phyloP scores from a whole-genome alignment of 2,329 filamentous ascomycete genomes.

The Diaporthe amygdali region DNA sequence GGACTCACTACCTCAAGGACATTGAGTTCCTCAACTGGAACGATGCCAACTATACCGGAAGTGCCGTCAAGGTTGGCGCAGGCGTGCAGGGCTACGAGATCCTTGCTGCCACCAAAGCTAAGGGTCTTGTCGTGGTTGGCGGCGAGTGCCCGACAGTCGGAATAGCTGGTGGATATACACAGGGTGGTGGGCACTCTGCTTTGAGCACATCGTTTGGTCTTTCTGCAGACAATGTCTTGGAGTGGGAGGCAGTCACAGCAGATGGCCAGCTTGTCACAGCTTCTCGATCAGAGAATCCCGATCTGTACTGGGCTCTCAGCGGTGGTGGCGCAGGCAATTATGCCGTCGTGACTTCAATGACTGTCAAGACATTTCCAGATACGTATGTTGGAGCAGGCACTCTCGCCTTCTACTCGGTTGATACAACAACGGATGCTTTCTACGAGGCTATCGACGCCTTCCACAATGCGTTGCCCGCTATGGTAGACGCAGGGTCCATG shows the following conservation, averaged over 20 bases:
- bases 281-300: conserved; percentile 44
- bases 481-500: conserved; percentile 31
- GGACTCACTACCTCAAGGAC: conserved; percentile 36
- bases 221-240: conserved; percentile 53
- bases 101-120: conserved; percentile 51
- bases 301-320: conserved; percentile 56
- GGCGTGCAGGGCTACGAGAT: conserved; percentile 59
- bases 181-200: conserved; percentile 60
- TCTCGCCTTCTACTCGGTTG: conserved; percentile 26
- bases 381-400: conserved; percentile 27
- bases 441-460: conserved; percentile 30
- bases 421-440: conserved; percentile 28
- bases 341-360: conserved; percentile 38
- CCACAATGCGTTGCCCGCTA: conserved; percentile 30
- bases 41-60: conserved; percentile 42
- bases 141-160: conserved; percentile 47
- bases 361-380: conserved; percentile 29
- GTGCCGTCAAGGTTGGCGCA: conserved; percentile 60
- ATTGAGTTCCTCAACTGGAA: neutral
- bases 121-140: conserved; percentile 41
- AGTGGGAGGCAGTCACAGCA: conserved; percentile 52
- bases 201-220: conserved; percentile 54
- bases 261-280: conserved; percentile 47
- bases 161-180: conserved; percentile 49
- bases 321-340: conserved; percentile 47